Base-by-base conservation (phyloP, 2,329 filamentous ascomycete genomes). In the Microsporum audouinii region DNA sequence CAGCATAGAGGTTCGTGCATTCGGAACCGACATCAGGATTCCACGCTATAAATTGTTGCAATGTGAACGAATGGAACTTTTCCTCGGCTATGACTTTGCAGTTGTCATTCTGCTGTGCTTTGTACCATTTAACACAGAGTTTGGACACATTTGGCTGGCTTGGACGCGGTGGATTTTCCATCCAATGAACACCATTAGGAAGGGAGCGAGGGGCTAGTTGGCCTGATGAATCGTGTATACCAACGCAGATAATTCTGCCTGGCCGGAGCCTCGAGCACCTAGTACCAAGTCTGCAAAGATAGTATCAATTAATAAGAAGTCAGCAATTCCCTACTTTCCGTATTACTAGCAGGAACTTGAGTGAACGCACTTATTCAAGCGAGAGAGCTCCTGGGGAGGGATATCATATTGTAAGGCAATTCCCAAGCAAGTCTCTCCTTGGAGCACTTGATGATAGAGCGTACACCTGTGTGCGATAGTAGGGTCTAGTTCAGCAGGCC, bases 1-100 rank as follows among this genome's bases (percentile, higher is more conserved):
- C 43, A 2, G 47, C 58, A 38, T 41, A 60, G n/a, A 60, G 43
- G 12, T n/a, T 53, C 3, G 8, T 53, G 14, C 58, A 60, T 8
- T 60, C 45, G 3, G 10, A 3, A 5, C 47, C 58, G 12, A 60
- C 58, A 10, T n/a, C 33, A 12, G 58, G 58, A 17, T 60, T 60
- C 58, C 58, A 60, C 5, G 12, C 33, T 7, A 53, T 53, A 17
- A 60, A 60, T 27, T 53, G 31, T 34, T 56, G 45, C n/a, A 55
- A 5, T 5, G 31, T 41, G 17, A 60, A 60, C 3, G 58, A 39
- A 12, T 34, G 14, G n/a, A 38, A 38, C 8, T 41, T 41, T 23
- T 36, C 23, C 10, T 39, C 43, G 2, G 49, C 49, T 6, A 60
- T 60, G 29, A 27, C 27, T 12, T 43, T 43, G 58, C 58, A 60